Conservation (phyloP, 1,139 yeast genomes). For the Pichia sp. region DNA sequence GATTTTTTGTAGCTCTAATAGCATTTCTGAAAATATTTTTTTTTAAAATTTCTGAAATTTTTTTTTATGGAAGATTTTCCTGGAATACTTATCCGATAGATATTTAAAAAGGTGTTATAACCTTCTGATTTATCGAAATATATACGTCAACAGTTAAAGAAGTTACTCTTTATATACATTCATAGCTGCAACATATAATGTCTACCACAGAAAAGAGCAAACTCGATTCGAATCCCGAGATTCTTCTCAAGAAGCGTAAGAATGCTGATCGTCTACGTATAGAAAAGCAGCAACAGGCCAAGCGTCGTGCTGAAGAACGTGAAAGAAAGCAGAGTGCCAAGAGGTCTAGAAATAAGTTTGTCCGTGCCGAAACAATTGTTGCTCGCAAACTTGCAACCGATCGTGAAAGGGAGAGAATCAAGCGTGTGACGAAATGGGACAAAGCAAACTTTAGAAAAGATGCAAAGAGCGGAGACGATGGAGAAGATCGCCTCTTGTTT, state of each 20-base stretch:
- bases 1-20: background rate
- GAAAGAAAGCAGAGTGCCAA: constrained; percentile 38
- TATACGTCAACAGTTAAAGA: too few species aligned
- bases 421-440: constrained; percentile 54
- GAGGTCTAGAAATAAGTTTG: constrained; percentile 46
- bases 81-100: background rate
- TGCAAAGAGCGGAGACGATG: constrained; percentile 20
- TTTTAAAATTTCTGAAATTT: constrained; percentile 5
- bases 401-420: constrained; percentile 64
- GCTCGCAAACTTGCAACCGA: constrained; percentile 60
- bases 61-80: background rate
- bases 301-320: constrained; percentile 37
- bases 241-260: constrained; percentile 71
- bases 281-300: constrained; percentile 39
- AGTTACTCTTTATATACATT: too few species aligned
- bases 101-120: too few species aligned
- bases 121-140: too few species aligned
- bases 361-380: constrained; percentile 70
- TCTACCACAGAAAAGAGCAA: constrained; percentile 12
- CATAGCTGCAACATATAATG: constrained; percentile 1
- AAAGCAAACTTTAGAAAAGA: constrained; percentile 20
- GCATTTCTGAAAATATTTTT: constrained; percentile 1
- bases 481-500: constrained; percentile 52
- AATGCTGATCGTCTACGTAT: constrained; percentile 68
- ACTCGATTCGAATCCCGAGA: constrained; percentile 68